Evolutionary conservation across 2,329 filamentous ascomycete genomes (phyloP), one percentile per base, ranked within the genome.

Genomic region (Chrysosporium queenslandicum): DNA sequence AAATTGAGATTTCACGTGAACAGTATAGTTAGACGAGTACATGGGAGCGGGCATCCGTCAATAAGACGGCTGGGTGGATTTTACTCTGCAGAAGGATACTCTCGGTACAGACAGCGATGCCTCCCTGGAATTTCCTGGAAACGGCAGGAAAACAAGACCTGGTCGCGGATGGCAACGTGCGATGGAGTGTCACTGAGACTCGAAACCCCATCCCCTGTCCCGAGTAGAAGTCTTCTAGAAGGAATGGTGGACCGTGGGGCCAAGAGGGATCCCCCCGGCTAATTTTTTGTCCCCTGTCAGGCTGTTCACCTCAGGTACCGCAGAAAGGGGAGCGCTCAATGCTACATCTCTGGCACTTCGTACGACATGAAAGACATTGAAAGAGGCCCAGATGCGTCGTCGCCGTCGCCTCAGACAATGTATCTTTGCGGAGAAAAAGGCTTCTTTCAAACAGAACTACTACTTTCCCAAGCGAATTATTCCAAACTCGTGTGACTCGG

Each of bases 41-140:
- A 16, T n/a, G n/a, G n/a, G n/a, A n/a, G n/a, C n/a, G n/a, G n/a
- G n/a, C n/a, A n/a, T n/a, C n/a, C n/a, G n/a, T n/a, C n/a, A n/a
- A n/a, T 37, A 37, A 37, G 34, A 12, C 40, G 18, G 11, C n/a
- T n/a, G n/a, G n/a, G n/a, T n/a, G n/a, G n/a, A n/a, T n/a, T n/a
- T n/a, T n/a, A n/a, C n/a, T n/a, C n/a, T n/a, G n/a, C 32, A 18
- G 32, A 39, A 47, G 45, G 45, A 37, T 47, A 47, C 30, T 47
- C 30, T 27, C 45, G 45, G 45, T 16, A 47, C 16, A 23, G 29
- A 34, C 2, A 14, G 43, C n/a, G 18, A 27, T n/a, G 6, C 11
- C 3, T 4, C 11, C 2, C 23, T 20, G 11, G 40, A 21, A 43
- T 43, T 14, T n/a, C 27, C n/a, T 20, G 16, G 40, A 29, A 16